Evolutionary conservation across 176 grass and related monocot species (phyloP), one percentile per base, ranked within the genome.

Genomic region (Dendrocalamus sinicus): DNA sequence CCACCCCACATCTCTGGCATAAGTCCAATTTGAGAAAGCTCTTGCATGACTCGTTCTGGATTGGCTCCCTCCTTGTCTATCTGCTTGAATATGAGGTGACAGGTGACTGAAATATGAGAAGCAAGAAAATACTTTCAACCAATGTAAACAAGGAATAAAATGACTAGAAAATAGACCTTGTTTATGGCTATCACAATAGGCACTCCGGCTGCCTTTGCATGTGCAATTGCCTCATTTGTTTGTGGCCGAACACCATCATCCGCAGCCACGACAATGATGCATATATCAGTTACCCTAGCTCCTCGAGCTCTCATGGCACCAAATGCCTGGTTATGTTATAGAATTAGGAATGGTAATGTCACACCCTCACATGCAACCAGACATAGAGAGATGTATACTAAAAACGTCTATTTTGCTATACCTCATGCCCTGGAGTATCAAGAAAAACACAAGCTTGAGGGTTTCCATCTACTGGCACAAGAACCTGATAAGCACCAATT

Each of bases 251-350:
- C 93, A 52, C 96, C 96, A 89, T 98, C 96, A 89, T 95, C 96
- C 84, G 86, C 96, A 77, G 96, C 91, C 40, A 98, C 96, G 8
- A 98, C 96, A 85, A 98, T 91, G 70, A 98, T 92, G 82, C 86
- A 87, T 17, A 98, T 94, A 88, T 98, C 96, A 50, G 96, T 98
- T 84, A 98, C 88, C 72, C 88, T 89, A 57, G 96, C 96, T 81
- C 96, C 96, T 58, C 96, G 86, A 79, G 96, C 96, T 84, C 96
- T 95, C 96, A 98, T 98, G 55, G 96, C 96, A 90, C 96, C 93
- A 94, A 98, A 98, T 15, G 96, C 96, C 96, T 98, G 80, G 80
- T 61, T 46, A 51, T 93, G 78, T 81, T 32, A 74, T 66, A 72
- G 67, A 91, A 83, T 82, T 79, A 85, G 35, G 54, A 48, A 73